phyloP scores from a whole-genome alignment of 805 yeast species.

The Starmerella vitae region DNA sequence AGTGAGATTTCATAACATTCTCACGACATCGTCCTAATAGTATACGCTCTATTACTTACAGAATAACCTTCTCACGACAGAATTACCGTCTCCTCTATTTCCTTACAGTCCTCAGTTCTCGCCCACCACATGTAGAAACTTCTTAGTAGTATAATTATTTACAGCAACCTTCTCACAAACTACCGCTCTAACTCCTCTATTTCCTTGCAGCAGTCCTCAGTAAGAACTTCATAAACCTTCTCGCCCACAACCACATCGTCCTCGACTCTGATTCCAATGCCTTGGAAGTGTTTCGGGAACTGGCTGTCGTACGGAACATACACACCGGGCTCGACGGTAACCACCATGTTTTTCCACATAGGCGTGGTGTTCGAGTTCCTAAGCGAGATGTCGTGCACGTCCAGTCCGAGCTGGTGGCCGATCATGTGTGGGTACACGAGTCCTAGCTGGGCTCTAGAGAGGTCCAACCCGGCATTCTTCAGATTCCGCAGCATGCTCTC shows the following conservation, averaged over 20 bases:
- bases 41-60: too few relatives aligned
- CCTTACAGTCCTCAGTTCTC: too few relatives aligned
- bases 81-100: too few relatives aligned
- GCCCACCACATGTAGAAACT: too few relatives aligned
- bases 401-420: slow-evolving; percentile 91
- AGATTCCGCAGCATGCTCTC: slow-evolving; percentile 47
- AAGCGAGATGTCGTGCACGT: slow-evolving; percentile 36
- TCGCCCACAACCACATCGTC: slow-evolving; percentile 81
- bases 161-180: too few relatives aligned
- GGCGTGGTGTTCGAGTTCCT: slow-evolving; percentile 24
- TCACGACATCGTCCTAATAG: too few relatives aligned
- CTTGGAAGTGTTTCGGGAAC: slow-evolving; percentile 71
- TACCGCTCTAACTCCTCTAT: slow-evolving; percentile 36
- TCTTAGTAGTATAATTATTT: too few relatives aligned
- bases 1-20: too few relatives aligned
- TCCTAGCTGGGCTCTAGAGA: slow-evolving; percentile 21
- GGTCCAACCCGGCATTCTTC: slow-evolving; percentile 53
- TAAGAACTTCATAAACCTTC: slow-evolving; percentile 44
- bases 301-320: slow-evolving; percentile 61
- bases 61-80: too few relatives aligned
- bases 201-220: slow-evolving; percentile 78
- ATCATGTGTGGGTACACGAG: slow-evolving; percentile 81
- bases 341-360: slow-evolving; percentile 58
- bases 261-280: slow-evolving; percentile 88
- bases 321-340: slow-evolving; percentile 93